These are phyloP conservation scores for Canavalia ensiformis DNA, from an alignment of 306 rosid genomes.

Conservation along the genomic window DNA sequence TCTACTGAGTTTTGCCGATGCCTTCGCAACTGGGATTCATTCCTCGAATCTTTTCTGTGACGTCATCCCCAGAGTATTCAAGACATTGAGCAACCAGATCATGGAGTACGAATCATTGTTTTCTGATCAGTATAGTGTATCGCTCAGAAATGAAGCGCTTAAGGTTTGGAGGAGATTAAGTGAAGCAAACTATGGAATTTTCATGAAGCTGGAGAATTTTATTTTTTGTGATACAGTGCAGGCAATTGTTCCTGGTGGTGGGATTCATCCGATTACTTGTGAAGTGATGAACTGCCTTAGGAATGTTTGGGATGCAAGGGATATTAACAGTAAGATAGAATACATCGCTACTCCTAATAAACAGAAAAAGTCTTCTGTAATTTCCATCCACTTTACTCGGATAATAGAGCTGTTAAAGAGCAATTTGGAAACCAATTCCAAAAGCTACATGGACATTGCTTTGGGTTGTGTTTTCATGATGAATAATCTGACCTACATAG, in stretches of 20 bases:
- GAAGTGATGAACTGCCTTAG: too few relatives aligned
- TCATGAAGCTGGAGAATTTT: conserved; percentile 41
- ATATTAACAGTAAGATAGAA: not conserved
- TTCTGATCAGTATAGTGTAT: too few relatives aligned
- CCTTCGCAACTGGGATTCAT: conserved; percentile 53
- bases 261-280: not conserved
- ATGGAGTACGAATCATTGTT: conserved; percentile 51
- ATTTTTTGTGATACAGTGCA: conserved; percentile 42
- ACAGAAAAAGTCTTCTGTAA: conserved; percentile 31
- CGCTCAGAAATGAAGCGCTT: not conserved
- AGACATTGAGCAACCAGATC: conserved; percentile 58
- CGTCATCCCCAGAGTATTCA: conserved; percentile 62
- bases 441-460: too few relatives aligned
- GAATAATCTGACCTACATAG: conserved; percentile 42
- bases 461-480: too few relatives aligned
- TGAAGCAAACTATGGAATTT: not conserved
- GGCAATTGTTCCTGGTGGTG: not conserved
- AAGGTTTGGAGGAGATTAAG: not conserved
- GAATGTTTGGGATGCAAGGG: too few relatives aligned
- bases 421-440: too few relatives aligned
- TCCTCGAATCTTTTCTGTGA: conserved; percentile 62
- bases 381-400: too few relatives aligned
- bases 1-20: conserved; percentile 68
- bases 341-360: too few relatives aligned
- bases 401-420: too few relatives aligned